Evolutionary conservation across 352 stramenopile species (phyloP).

Genomic region (Pythium rhizo-oryzae): DNA sequence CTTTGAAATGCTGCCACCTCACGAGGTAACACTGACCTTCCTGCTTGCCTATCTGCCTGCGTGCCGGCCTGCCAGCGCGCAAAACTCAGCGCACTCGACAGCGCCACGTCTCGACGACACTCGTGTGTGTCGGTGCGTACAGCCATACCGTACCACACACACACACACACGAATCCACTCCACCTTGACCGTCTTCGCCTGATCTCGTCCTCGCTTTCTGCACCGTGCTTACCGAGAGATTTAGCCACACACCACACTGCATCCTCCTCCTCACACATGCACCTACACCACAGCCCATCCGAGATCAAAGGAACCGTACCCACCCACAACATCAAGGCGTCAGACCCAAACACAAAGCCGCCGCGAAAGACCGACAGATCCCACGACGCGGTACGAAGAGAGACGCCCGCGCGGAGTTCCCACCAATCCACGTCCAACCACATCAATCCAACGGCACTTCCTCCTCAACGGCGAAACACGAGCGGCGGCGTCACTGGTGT

Average conservation of each 20-base stretch:
- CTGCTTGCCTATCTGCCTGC: too few relatives aligned
- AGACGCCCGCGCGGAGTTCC: not conserved
- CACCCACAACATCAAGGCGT: not conserved
- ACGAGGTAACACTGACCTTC: too few relatives aligned
- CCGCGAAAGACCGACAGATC: not conserved
- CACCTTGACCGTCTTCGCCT: slow-evolving; percentile 4
- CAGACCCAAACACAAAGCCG: not conserved
- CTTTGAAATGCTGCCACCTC: too few relatives aligned
- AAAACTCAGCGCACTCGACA: too few relatives aligned
- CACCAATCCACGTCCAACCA: not conserved
- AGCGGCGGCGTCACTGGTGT: not conserved
- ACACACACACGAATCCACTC: not conserved
- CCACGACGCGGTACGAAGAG: not conserved
- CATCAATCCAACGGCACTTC: not conserved
- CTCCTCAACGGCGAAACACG: not conserved
- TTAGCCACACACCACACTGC: not conserved
- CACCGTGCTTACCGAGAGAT: not conserved
- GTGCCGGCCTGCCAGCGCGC: too few relatives aligned
- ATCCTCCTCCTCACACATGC: too few relatives aligned
- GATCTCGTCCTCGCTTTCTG: not conserved
- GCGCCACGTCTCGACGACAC: too few relatives aligned
- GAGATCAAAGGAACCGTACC: slow-evolving; percentile 2
- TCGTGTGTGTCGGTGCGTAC: not conserved
- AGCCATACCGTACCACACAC: too few relatives aligned
- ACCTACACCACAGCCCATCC: slow-evolving; percentile 2